Percentiles rank a stretch among this genome's conserved stretches.
phyloP scores from a whole-genome alignment of 1,139 yeast genomes.

The Lodderomyces parapsilosis region DNA sequence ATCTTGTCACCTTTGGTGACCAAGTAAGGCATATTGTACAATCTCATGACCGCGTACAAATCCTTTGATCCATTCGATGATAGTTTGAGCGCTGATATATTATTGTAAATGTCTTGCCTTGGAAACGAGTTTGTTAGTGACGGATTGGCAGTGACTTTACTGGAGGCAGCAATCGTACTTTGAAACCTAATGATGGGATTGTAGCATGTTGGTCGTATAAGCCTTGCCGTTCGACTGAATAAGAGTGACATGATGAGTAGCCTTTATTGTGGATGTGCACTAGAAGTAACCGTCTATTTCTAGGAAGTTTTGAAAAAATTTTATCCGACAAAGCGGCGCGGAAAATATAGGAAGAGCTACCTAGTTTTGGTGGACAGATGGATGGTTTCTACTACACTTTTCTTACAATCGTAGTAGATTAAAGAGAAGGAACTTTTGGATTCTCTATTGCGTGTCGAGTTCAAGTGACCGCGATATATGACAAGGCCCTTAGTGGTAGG shows the following conservation, averaged over 20 bases:
- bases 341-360: neutral
- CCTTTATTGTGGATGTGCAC: neutral
- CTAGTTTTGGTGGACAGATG: too few relatives aligned
- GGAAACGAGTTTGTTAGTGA: neutral
- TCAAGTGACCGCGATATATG: too few relatives aligned
- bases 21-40: slow-evolving; percentile 82
- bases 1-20: slow-evolving; percentile 90
- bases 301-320: neutral
- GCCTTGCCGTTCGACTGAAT: neutral
- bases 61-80: slow-evolving; percentile 50
- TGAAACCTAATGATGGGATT: neutral
- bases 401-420: too few relatives aligned
- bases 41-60: slow-evolving; percentile 77
- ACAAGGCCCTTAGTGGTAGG: too few relatives aligned
- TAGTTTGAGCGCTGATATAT: slow-evolving; percentile 52
- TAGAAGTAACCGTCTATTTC: neutral
- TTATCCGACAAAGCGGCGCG: neutral
- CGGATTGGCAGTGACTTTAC: neutral
- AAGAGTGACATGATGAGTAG: neutral
- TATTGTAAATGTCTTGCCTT: neutral
- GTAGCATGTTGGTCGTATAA: neutral
- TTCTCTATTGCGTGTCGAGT: too few relatives aligned
- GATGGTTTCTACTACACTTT: too few relatives aligned
- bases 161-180: neutral
- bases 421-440: too few relatives aligned